A percentile compares a stretch with the other conserved stretches of the same genome.
Evolutionary conservation across 148 eudicot genomes (phyloP).

Genomic region (Drosera capensis): DNA sequence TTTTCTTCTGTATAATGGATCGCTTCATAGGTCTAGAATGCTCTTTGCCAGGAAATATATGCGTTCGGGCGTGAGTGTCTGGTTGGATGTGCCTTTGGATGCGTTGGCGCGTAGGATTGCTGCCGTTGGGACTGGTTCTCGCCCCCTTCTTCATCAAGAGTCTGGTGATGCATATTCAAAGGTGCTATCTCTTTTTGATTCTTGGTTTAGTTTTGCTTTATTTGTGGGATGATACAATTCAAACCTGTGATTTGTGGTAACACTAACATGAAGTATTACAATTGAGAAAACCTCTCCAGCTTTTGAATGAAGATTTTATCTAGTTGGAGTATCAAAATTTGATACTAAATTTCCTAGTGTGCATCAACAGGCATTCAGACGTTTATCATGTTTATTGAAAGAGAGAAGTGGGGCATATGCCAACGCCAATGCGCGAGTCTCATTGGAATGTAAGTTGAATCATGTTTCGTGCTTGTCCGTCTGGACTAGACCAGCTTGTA

Average conservation of each 20-base stretch:
- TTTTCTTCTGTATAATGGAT: neutral
- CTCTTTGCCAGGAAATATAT: conserved; percentile 14
- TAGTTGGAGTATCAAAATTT: too few relatives aligned
- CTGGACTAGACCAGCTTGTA: neutral
- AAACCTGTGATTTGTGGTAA: neutral
- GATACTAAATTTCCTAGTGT: too few relatives aligned
- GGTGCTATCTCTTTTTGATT: conserved; percentile 15
- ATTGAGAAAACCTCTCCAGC: too few relatives aligned
- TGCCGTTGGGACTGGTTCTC: conserved; percentile 18
- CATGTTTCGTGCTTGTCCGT: neutral
- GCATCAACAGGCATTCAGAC: conserved; percentile 53
- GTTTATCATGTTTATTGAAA: conserved; percentile 44
- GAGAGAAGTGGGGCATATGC: conserved; percentile 69
- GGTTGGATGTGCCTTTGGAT: conserved; percentile 18
- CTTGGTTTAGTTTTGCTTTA: neutral
- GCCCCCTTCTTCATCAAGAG: conserved; percentile 17
- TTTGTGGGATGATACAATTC: neutral
- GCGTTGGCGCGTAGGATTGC: conserved; percentile 21
- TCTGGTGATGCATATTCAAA: conserved; percentile 18
- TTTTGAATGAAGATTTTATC: too few relatives aligned
- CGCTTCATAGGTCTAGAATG: neutral
- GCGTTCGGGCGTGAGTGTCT: conserved; percentile 14
- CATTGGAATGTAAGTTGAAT: conserved; percentile 55
- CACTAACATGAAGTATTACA: too few relatives aligned
- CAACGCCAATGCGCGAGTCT: conserved; percentile 65